Percentiles rank a stretch among this genome's conserved stretches.
phyloP scores from a whole-genome alignment of 2,329 filamentous ascomycete genomes.

The Verticillium alfalfae region DNA sequence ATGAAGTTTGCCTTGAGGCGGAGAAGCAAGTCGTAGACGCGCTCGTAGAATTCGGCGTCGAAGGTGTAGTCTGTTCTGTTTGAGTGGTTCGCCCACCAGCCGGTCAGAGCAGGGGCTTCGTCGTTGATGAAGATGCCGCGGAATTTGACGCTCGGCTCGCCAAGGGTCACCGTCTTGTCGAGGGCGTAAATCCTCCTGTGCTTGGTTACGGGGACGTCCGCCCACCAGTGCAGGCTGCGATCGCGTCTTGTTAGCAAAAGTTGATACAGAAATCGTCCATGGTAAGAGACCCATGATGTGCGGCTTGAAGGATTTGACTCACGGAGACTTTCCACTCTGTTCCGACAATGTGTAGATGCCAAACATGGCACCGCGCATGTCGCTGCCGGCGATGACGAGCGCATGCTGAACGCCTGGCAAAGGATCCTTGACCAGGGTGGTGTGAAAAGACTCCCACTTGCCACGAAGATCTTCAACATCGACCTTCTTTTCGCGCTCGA shows the following conservation, averaged over 20 bases:
- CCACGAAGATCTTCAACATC: slow-evolving; percentile 23
- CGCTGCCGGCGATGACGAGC: slow-evolving; percentile 51
- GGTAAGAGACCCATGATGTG: too few relatives aligned
- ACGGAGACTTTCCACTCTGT: slow-evolving; percentile 55
- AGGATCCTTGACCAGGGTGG: slow-evolving; percentile 39
- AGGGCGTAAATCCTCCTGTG: slow-evolving; percentile 44
- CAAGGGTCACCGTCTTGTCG: slow-evolving; percentile 22
- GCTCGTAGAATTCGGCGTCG: slow-evolving; percentile 55
- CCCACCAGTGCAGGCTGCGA: slow-evolving; percentile 51
- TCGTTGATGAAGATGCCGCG: slow-evolving; percentile 60
- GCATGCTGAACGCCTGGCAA: slow-evolving; percentile 33
- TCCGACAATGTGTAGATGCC: slow-evolving; percentile 56
- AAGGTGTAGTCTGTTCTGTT: slow-evolving; percentile 4
- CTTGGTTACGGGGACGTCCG: slow-evolving; percentile 45
- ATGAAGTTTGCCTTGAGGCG: slow-evolving; percentile 64
- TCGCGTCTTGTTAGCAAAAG: not conserved
- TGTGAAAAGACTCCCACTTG: slow-evolving; percentile 52
- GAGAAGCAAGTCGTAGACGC: slow-evolving; percentile 63
- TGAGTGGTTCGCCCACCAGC: slow-evolving; percentile 5
- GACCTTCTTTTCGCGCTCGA: slow-evolving; percentile 13
- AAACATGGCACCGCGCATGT: slow-evolving; percentile 55
- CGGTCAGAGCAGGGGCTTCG: slow-evolving; percentile 21
- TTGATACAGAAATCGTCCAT: too few relatives aligned
- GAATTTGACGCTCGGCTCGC: slow-evolving; percentile 52
- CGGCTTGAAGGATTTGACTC: slow-evolving; percentile 1